Percentiles rank a stretch among this genome's conserved stretches.
phyloP scores from a whole-genome alignment of 2,329 filamentous ascomycete species.

The Calonectria fujianensis region DNA sequence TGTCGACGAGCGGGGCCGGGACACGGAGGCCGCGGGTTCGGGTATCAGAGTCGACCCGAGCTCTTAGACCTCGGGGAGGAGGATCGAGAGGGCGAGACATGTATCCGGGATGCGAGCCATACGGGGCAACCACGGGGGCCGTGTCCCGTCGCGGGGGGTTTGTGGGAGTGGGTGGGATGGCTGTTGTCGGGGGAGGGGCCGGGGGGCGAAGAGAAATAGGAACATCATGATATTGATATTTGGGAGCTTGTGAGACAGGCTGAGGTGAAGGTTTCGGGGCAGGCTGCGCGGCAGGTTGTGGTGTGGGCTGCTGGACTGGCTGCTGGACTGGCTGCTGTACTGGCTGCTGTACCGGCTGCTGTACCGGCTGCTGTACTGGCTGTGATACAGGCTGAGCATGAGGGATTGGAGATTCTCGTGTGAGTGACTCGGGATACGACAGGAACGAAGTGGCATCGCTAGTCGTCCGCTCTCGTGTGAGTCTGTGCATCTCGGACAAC shows the following conservation, averaged over 20 bases:
- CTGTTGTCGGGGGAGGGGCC: constrained; percentile 33
- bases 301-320: background rate
- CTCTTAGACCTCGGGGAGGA: constrained; percentile 53
- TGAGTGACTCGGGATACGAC: constrained; percentile 36
- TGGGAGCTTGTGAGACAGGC: constrained; percentile 43
- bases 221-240: constrained; percentile 36
- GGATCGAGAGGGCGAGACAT: constrained; percentile 51
- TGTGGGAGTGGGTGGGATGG: constrained; percentile 39
- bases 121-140: constrained; percentile 28
- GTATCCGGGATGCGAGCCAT: constrained; percentile 42
- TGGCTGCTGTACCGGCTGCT: background rate
- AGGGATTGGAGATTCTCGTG: constrained; percentile 29
- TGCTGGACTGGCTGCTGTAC: constrained; percentile 16
- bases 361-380: background rate
- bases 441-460: constrained; percentile 52
- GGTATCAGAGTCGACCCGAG: constrained; percentile 53
- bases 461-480: constrained; percentile 47
- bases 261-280: constrained; percentile 37
- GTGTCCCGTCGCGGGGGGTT: constrained; percentile 42
- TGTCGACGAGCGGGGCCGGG: constrained; percentile 48
- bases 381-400: background rate
- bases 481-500: constrained; percentile 45
- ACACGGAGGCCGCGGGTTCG: constrained; percentile 50
- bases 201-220: constrained; percentile 30
- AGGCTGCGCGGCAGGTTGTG: background rate